Percentiles rank a stretch among this genome's conserved stretches.
These are phyloP conservation scores for Pichia manshurica DNA, from an alignment of 805 yeast genomes.

Conservation along the genomic window DNA sequence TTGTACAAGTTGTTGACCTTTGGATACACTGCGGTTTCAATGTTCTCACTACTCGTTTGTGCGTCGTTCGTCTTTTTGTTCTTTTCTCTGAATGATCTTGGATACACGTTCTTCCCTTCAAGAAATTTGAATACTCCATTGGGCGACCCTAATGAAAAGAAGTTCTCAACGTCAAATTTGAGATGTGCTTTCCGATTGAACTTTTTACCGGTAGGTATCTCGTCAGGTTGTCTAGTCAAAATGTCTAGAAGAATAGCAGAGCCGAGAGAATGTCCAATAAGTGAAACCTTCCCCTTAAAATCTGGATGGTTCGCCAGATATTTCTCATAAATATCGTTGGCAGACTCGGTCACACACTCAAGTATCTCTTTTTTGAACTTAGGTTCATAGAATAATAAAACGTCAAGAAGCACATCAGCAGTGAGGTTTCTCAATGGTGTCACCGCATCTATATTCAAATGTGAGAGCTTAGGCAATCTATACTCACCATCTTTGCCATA, in stretches of 20 bases:
- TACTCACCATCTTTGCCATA: conserved; percentile 34
- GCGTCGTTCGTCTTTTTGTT: conserved; percentile 8
- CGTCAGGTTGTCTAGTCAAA: conserved; percentile 41
- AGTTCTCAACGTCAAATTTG: conserved; percentile 65
- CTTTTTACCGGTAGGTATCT: conserved; percentile 22
- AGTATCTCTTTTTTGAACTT: conserved; percentile 57
- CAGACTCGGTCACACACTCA: conserved; percentile 52
- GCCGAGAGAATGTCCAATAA: conserved; percentile 90
- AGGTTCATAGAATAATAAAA: conserved; percentile 74
- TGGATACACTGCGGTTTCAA: conserved; percentile 36
- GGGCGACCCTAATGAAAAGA: conserved; percentile 86
- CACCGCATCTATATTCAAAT: conserved; percentile 73
- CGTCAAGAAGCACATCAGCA: conserved; percentile 84
- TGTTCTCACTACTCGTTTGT: not conserved
- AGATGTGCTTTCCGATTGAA: conserved; percentile 37
- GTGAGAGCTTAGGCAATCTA: conserved; percentile 56
- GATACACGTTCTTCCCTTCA: conserved; percentile 52
- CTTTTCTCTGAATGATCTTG: conserved; percentile 19
- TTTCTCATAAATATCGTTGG: conserved; percentile 55
- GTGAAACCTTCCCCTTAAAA: conserved; percentile 74
- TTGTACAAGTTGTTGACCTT: conserved; percentile 67
- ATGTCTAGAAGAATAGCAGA: conserved; percentile 80
- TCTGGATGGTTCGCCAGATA: conserved; percentile 61
- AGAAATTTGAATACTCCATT: conserved; percentile 79
- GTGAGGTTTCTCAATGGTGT: conserved; percentile 68